Conservation (phyloP, 176 grass and related monocot species). For the Zoysia pacifica region DNA sequence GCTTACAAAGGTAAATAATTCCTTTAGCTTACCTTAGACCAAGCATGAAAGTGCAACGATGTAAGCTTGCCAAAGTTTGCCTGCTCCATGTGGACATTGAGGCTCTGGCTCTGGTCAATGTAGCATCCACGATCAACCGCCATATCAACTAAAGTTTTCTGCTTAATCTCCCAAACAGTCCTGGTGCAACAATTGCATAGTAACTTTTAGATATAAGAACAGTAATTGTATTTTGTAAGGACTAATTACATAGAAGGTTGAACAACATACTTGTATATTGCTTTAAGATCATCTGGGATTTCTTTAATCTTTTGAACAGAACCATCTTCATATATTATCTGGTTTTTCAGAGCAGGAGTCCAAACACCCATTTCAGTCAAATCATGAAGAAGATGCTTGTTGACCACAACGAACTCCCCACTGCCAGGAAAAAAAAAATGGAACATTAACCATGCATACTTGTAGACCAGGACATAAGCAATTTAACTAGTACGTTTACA, state of each 20-base stretch:
- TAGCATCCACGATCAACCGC: slow-evolving; percentile 92
- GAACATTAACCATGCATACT: slow-evolving; percentile 14
- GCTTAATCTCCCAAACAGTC: slow-evolving; percentile 99
- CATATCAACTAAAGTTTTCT: slow-evolving; percentile 99
- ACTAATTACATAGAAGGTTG: not conserved
- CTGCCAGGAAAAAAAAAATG: slow-evolving; percentile 39
- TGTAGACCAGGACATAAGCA: not conserved
- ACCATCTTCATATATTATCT: slow-evolving; percentile 92
- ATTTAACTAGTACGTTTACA: not conserved
- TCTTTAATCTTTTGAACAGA: slow-evolving; percentile 84
- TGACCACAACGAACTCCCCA: slow-evolving; percentile 95
- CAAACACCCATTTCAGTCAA: slow-evolving; percentile 96
- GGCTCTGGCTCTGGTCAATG: slow-evolving; percentile 98
- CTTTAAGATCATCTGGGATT: slow-evolving; percentile 84
- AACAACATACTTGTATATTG: slow-evolving; percentile 81
- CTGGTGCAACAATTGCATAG: slow-evolving; percentile 37
- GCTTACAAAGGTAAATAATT: no score
- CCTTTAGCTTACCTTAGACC: slow-evolving; percentile 70
- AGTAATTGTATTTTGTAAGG: not conserved
- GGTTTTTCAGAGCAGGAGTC: slow-evolving; percentile 80
- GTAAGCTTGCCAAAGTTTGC: slow-evolving; percentile 92
- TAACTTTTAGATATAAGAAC: slow-evolving; percentile 8
- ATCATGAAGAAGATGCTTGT: slow-evolving; percentile 98
- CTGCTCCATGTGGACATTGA: slow-evolving; percentile 98
- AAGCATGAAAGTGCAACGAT: slow-evolving; percentile 94